phyloP scores from a whole-genome alignment of 352 stramenopile genomes.

The Pelagophyceae sp. region DNA sequence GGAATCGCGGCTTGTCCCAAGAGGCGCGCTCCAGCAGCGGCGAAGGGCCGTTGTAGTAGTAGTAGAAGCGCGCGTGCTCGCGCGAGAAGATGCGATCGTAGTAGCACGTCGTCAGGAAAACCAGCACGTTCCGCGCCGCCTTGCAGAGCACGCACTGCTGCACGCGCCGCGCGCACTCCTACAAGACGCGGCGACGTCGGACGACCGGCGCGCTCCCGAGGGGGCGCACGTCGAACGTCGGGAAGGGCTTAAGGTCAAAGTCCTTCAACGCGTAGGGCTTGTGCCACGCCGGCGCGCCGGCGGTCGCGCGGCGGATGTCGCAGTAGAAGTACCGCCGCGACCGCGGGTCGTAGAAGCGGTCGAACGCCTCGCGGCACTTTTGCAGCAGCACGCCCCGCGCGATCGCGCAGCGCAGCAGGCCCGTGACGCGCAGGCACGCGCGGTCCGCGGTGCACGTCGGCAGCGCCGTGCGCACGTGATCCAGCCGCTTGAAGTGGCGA shows the following conservation, averaged over 20 bases:
- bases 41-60: slow-evolving; percentile 20
- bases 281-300: neutral
- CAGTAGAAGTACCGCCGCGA: slow-evolving; percentile 25
- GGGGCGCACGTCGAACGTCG: slow-evolving; percentile 23
- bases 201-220: too few relatives aligned
- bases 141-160: neutral
- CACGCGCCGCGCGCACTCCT: neutral
- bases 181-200: too few relatives aligned
- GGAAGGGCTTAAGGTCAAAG: slow-evolving; percentile 22
- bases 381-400: slow-evolving; percentile 10
- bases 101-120: neutral
- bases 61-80: slow-evolving; percentile 23
- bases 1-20: slow-evolving; percentile 22
- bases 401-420: slow-evolving; percentile 12
- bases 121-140: neutral
- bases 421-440: slow-evolving; percentile 9
- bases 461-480: slow-evolving; percentile 24
- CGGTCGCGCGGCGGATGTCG: slow-evolving; percentile 4
- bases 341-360: slow-evolving; percentile 25
- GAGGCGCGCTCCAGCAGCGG: slow-evolving; percentile 15
- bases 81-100: slow-evolving; percentile 28
- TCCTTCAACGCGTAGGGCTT: slow-evolving; percentile 23
- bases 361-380: slow-evolving; percentile 15
- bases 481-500: slow-evolving; percentile 22
- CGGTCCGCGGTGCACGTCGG: neutral